phyloP scores from a whole-genome alignment of 2,329 filamentous ascomycete species.

The Trichoderma simmonsii region DNA sequence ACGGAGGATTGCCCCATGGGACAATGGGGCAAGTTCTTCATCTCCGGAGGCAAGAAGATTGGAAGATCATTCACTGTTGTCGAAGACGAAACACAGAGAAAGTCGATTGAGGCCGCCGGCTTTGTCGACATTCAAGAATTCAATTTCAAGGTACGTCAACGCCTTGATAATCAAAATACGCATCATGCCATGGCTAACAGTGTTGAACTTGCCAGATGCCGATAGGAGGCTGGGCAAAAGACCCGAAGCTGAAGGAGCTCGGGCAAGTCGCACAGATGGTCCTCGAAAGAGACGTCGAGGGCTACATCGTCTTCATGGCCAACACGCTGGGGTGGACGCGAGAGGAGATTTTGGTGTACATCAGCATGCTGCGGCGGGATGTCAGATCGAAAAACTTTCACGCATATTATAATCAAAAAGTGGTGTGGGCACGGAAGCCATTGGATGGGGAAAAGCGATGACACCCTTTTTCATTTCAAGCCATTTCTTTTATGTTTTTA shows the following conservation, averaged over 20 bases:
- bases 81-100: slow-evolving; percentile 23
- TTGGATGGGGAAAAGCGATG: neutral
- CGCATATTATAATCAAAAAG: slow-evolving; percentile 16
- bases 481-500: neutral
- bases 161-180: neutral
- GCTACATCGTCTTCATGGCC: slow-evolving; percentile 23
- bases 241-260: slow-evolving; percentile 26
- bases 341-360: slow-evolving; percentile 16
- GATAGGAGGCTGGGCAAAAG: slow-evolving; percentile 25
- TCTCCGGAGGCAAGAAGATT: slow-evolving; percentile 29
- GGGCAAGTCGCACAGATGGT: slow-evolving; percentile 30
- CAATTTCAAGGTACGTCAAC: slow-evolving; percentile 23
- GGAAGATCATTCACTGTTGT: slow-evolving; percentile 31
- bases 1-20: slow-evolving; percentile 26
- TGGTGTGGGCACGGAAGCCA: slow-evolving; percentile 17
- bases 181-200: neutral
- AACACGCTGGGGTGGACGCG: slow-evolving; percentile 12
- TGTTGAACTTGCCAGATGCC: slow-evolving; percentile 19
- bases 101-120: slow-evolving; percentile 26
- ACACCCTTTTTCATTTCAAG: neutral
- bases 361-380: slow-evolving; percentile 14
- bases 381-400: slow-evolving; percentile 6
- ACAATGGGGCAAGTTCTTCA: slow-evolving; percentile 30
- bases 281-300: slow-evolving; percentile 34
- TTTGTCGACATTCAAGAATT: slow-evolving; percentile 27